Evolutionary conservation across 192 early-diverging fungal species (phyloP), one percentile per base, ranked within the genome.

Genomic region (Backusella morwellensis): DNA sequence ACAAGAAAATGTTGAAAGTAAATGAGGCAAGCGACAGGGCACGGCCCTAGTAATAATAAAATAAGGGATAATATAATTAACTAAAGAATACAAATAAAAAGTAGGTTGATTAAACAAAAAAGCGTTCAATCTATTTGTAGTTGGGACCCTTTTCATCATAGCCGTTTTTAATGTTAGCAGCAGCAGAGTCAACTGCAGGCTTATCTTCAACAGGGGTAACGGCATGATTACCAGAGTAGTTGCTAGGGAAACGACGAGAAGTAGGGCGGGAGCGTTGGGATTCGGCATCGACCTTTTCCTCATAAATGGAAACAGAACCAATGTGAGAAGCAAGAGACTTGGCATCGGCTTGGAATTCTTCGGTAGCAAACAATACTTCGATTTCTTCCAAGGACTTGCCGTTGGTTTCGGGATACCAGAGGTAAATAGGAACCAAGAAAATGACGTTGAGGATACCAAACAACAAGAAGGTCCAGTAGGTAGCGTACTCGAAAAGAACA

Each of bases 321-420:
- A 81, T 81, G 21, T 75, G 72, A 66, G 80, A 75, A 66, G 72
- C 72, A 23, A 72, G 36, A 14, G 80, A 77, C 32, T 41, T 71
- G 56, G 75, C 75, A 56, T 80, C 82, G 14, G 67, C 76, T 75
- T 80, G 78, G 11, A 77, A 71, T 34, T 80, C 75, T 40, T 80
- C 42, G 3, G 70, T 42, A 23, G 78, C 76, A 40, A 84, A 84
- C 44, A 84, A 38, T 9, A 84, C 74, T 70, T 81, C 82, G 66
- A 93, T 82, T 75, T 92, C 89, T 73, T 94, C 92, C 29, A 93
- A 67, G 66, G 80, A 81, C 76, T 92, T 87, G 63, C 94, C 93
- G 82, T 92, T 94, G 68, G 93, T 96, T 88, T 97, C 96, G 15
- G 96, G 96, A 4, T 95, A 88, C 66, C 91, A 88, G 35, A 91